Conservation (phyloP, 352 stramenopile species). For the Thraustochytrium striatum region DNA sequence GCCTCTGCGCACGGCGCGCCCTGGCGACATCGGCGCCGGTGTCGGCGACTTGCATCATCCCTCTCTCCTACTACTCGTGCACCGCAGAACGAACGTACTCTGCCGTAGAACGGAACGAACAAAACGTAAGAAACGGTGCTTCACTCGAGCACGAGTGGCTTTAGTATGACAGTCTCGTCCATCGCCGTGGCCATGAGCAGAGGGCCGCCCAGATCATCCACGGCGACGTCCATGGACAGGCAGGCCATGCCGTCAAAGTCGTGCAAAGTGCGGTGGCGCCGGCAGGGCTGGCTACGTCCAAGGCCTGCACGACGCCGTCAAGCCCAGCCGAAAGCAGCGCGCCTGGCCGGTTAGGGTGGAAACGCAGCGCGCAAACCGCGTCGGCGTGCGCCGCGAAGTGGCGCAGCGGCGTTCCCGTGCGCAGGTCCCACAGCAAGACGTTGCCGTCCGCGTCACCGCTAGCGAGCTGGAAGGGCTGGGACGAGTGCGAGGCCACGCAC, state of each 20-base stretch:
- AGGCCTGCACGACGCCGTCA: not conserved
- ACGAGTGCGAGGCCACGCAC: not conserved
- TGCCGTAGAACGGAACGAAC: too few relatives aligned
- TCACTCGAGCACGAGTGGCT: not conserved
- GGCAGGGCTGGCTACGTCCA: not conserved
- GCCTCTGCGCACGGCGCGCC: too few relatives aligned
- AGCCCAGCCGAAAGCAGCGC: not conserved
- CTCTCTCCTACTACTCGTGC: too few relatives aligned
- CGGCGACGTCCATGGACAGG: not conserved
- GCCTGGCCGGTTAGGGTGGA: slow-evolving; percentile 2
- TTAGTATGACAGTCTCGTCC: slow-evolving; percentile 5
- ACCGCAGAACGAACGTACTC: too few relatives aligned
- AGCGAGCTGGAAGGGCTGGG: slow-evolving; percentile 9
- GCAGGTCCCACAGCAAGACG: slow-evolving; percentile 12
- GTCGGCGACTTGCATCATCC: too few relatives aligned
- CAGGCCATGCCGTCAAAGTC: slow-evolving; percentile 1
- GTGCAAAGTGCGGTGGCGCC: not conserved
- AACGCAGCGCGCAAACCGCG: not conserved
- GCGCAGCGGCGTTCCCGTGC: not conserved
- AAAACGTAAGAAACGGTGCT: too few relatives aligned
- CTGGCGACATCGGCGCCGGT: too few relatives aligned
- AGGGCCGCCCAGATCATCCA: not conserved
- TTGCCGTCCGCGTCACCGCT: not conserved
- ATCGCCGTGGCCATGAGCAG: not conserved
- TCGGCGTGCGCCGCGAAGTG: not conserved